Percentiles rank a stretch among this genome's conserved stretches.
Evolutionary conservation across 495 filamentous ascomycete genomes (phyloP).

Genomic region (Recurvomyces mirabilis): DNA sequence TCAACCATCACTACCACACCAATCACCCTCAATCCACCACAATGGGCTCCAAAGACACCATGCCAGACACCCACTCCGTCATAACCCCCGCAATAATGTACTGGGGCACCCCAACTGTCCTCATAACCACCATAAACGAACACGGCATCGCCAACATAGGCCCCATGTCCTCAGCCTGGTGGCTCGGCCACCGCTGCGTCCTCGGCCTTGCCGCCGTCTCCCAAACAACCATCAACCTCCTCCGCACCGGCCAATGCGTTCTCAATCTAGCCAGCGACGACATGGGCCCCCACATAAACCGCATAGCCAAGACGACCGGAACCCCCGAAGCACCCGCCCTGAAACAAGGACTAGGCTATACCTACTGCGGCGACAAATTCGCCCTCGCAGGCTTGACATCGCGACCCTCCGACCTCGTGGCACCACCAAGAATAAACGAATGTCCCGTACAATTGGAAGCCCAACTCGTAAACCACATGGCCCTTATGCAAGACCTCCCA

Average conservation of each 20-base stretch:
- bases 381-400: slow-evolving; percentile 28
- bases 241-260: slow-evolving; percentile 36
- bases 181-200: slow-evolving; percentile 37
- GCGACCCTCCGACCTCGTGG: slow-evolving; percentile 24
- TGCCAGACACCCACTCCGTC: not conserved
- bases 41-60: not conserved
- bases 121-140: slow-evolving; percentile 36
- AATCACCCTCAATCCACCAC: too few species aligned
- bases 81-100: slow-evolving; percentile 39
- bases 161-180: slow-evolving; percentile 39
- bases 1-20: too few species aligned
- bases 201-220: slow-evolving; percentile 32
- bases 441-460: slow-evolving; percentile 36
- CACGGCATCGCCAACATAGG: slow-evolving; percentile 35
- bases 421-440: slow-evolving; percentile 27
- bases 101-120: slow-evolving; percentile 36
- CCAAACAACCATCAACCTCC: slow-evolving; percentile 35
- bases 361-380: slow-evolving; percentile 36
- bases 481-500: slow-evolving; percentile 28
- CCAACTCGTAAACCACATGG: slow-evolving; percentile 27
- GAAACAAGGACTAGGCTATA: slow-evolving; percentile 27
- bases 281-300: slow-evolving; percentile 32
- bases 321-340: slow-evolving; percentile 23
- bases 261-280: slow-evolving; percentile 34
- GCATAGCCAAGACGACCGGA: slow-evolving; percentile 34